A percentile compares a stretch with the other conserved stretches of the same genome.
Evolutionary conservation across 2,329 filamentous ascomycete species (phyloP).

Genomic region (Colletotrichum sp.): DNA sequence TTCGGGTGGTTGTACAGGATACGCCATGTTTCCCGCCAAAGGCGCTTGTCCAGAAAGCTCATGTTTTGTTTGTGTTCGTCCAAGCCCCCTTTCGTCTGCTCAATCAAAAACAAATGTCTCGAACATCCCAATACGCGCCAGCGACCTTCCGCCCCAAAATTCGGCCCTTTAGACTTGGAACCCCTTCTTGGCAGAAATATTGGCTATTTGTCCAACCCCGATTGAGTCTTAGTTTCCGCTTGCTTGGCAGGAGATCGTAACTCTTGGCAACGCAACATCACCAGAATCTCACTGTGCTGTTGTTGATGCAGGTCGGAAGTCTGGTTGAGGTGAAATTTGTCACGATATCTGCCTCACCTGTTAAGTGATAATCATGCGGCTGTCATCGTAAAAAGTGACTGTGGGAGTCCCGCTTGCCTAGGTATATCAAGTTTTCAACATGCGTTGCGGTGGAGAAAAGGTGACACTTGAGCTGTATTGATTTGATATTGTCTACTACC

Average conservation of each 20-base stretch:
- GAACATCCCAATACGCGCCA: background rate
- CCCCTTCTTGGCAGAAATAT: constrained; percentile 11
- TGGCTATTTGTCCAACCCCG: background rate
- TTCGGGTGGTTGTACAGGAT: background rate
- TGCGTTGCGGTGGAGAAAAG: background rate
- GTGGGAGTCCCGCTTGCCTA: background rate
- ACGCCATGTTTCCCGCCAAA: background rate
- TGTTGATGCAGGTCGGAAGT: background rate
- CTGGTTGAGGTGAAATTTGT: background rate
- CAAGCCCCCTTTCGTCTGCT: background rate
- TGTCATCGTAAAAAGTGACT: background rate
- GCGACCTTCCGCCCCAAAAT: background rate
- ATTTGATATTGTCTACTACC: background rate
- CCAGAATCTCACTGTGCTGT: background rate
- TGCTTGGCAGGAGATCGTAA: constrained; percentile 12
- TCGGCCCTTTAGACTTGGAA: background rate
- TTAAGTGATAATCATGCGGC: background rate
- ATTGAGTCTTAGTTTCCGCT: constrained; percentile 12
- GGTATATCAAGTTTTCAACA: background rate
- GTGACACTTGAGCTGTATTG: background rate
- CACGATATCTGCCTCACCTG: background rate
- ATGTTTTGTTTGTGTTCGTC: background rate
- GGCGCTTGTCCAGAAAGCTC: background rate
- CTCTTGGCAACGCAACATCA: constrained; percentile 3
- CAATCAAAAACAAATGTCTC: background rate